phyloP scores from a whole-genome alignment of 305 asterid genomes.

The Lippia alba region DNA sequence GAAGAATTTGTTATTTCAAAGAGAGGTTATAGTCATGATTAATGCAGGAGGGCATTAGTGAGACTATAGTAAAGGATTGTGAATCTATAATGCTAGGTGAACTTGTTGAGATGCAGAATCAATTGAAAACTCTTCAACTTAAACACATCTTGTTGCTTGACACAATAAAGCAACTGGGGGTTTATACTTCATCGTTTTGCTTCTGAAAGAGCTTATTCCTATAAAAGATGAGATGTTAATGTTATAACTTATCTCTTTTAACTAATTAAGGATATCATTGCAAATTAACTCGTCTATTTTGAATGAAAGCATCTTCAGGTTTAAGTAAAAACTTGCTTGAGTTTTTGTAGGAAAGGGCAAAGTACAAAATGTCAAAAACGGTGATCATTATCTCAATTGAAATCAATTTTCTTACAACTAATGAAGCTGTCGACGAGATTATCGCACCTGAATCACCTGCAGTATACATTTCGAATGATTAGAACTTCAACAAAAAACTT shows the following conservation, averaged over 20 bases:
- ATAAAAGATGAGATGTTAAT: slow-evolving; percentile 14
- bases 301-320: no score
- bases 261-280: background rate
- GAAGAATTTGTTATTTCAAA: slow-evolving; percentile 82
- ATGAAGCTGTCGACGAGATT: no score
- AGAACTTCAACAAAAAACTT: no score
- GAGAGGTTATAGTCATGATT: slow-evolving; percentile 75
- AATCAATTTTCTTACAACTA: no score
- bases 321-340: no score
- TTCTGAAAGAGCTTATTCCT: slow-evolving; percentile 31
- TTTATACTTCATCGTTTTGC: slow-evolving; percentile 38
- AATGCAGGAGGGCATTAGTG: slow-evolving; percentile 76
- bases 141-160: slow-evolving; percentile 91
- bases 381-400: no score
- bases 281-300: no score
- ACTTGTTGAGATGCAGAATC: slow-evolving; percentile 81
- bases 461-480: no score
- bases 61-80: slow-evolving; percentile 75
- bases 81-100: slow-evolving; percentile 82
- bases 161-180: slow-evolving; percentile 92
- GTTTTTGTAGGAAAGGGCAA: no score
- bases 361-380: no score
- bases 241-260: background rate
- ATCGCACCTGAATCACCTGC: no score
- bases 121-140: slow-evolving; percentile 78